These are phyloP conservation scores for Coccinonectria pachysandricola DNA, from an alignment of 2,329 filamentous ascomycete genomes.

Conservation along the genomic window DNA sequence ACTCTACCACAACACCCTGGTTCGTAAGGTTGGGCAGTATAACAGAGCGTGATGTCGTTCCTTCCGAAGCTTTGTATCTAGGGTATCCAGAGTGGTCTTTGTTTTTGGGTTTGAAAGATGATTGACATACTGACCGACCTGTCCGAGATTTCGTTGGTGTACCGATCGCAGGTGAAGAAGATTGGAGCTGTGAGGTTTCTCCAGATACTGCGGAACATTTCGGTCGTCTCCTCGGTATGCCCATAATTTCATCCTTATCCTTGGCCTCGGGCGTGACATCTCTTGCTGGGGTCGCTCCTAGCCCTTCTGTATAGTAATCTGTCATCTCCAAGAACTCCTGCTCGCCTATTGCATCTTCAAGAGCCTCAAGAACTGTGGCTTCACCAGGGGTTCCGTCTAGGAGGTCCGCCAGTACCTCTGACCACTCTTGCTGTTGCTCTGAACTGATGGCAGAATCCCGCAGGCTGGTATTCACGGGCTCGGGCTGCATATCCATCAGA, in stretches of 20 bases:
- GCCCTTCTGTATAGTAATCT: too few relatives aligned
- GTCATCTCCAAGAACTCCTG: too few relatives aligned
- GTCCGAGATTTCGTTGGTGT: constrained; percentile 12
- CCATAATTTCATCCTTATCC: too few relatives aligned
- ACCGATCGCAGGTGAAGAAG: constrained; percentile 7
- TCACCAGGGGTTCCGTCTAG: too few relatives aligned
- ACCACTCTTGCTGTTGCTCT: constrained; percentile 7
- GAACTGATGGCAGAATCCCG: constrained; percentile 3
- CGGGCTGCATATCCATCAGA: constrained; percentile 14
- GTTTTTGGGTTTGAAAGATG: constrained; percentile 8
- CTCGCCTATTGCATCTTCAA: too few relatives aligned
- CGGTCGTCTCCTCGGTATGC: too few relatives aligned
- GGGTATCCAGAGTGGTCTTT: constrained; percentile 9
- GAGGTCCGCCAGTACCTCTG: constrained; percentile 7
- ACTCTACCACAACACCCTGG: too few relatives aligned
- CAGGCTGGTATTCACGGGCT: constrained; percentile 14
- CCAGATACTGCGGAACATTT: constrained; percentile 1
- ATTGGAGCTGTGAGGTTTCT: constrained; percentile 5
- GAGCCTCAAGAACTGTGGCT: too few relatives aligned
- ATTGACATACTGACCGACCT: constrained; percentile 3
- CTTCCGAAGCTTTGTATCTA: constrained; percentile 1
- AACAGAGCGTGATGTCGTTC: constrained; percentile 4
- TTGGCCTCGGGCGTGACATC: too few relatives aligned
- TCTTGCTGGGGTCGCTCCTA: too few relatives aligned
- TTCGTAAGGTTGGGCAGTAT: constrained; percentile 9